Percentiles rank a stretch among this genome's conserved stretches.
phyloP scores from a whole-genome alignment of 805 yeast species.

The Zygoascus biomembranicola region DNA sequence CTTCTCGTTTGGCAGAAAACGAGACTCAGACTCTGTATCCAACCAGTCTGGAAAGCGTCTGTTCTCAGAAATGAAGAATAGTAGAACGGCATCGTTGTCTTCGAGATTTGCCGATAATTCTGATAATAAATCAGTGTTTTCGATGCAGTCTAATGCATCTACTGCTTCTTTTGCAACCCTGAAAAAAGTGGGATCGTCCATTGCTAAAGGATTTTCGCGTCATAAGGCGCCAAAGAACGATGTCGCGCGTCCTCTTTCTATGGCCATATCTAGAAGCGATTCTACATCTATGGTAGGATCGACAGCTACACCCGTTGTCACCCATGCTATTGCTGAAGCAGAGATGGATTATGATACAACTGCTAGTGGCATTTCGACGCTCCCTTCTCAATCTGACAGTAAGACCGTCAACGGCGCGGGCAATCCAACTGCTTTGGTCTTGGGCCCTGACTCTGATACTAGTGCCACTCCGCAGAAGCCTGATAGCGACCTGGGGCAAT shows the following conservation, averaged over 20 bases:
- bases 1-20: slow-evolving; percentile 13
- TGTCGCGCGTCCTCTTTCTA: not conserved
- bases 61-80: not conserved
- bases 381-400: slow-evolving; percentile 1
- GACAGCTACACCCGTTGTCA: not conserved
- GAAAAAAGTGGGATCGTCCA: slow-evolving; percentile 8
- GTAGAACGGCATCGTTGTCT: not conserved
- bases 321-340: not conserved
- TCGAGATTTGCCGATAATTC: not conserved
- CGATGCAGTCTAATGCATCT: slow-evolving; percentile 22
- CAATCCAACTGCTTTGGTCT: not conserved
- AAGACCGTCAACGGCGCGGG: too few species aligned
- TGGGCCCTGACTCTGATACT: not conserved
- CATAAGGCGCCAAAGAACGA: not conserved
- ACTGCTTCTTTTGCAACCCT: slow-evolving; percentile 22
- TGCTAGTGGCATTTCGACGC: not conserved
- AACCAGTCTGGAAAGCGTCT: not conserved
- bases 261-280: not conserved
- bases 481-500: not conserved
- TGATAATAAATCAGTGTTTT: slow-evolving; percentile 20
- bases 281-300: not conserved
- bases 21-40: not conserved
- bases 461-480: not conserved
- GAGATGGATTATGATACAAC: not conserved
- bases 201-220: not conserved